These are phyloP conservation scores for Porodaedalea pini DNA, from an alignment of 1,284 basidiomycete species.

Conservation along the genomic window DNA sequence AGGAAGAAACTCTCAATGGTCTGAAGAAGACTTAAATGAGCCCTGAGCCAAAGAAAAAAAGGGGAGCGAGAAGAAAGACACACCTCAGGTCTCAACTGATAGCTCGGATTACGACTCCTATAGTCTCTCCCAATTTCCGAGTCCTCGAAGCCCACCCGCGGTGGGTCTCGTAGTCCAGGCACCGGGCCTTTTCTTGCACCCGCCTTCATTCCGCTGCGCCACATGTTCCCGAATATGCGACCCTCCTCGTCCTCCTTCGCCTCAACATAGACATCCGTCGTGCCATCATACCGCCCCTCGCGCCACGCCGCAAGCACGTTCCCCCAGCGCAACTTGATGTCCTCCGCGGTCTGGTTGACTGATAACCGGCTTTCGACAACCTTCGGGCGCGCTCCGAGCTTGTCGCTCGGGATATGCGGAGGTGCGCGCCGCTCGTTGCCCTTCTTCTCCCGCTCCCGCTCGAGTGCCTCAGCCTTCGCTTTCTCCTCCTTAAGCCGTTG, in stretches of 20 bases:
- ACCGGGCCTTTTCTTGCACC: constrained; percentile 5
- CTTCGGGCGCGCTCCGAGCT: background rate
- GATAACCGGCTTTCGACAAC: background rate
- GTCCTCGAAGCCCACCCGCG: background rate
- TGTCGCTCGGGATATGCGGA: background rate
- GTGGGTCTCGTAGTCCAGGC: constrained; percentile 18
- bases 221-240: constrained; percentile 4
- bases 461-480: constrained; percentile 2
- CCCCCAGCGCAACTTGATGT: constrained; percentile 41
- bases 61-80: background rate
- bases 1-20: constrained; percentile 68
- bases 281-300: constrained; percentile 34
- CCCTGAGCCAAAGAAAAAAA: too few relatives aligned
- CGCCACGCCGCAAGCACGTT: constrained; percentile 53
- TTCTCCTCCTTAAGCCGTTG: background rate
- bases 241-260: constrained; percentile 7
- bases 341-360: constrained; percentile 20
- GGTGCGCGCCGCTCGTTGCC: constrained; percentile 3
- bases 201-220: background rate
- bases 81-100: constrained; percentile 18
- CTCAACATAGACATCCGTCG: constrained; percentile 7
- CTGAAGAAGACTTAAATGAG: too few relatives aligned
- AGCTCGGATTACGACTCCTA: constrained; percentile 7
- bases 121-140: constrained; percentile 15
- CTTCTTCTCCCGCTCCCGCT: background rate